A percentile compares a stretch with the other conserved stretches of the same genome.
Evolutionary conservation across 129 eudicot genomes (phyloP).

Genomic region (Saposhnikovia divaricata): DNA sequence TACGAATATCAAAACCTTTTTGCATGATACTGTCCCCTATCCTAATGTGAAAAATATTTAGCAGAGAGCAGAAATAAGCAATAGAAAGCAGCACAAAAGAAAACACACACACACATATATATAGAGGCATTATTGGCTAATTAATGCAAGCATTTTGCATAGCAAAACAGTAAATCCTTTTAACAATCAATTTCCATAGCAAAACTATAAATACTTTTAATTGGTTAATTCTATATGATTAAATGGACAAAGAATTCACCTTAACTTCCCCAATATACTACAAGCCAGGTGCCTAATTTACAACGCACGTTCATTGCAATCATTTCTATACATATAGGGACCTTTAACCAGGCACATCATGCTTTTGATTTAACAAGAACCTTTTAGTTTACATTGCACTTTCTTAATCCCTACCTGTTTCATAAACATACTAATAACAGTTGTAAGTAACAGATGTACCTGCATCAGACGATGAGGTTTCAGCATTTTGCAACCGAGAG

Average conservation of each 20-base stretch:
- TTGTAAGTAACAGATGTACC: slow-evolving; percentile 33
- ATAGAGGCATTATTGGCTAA: background rate
- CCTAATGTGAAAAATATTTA: background rate
- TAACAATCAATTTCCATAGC: background rate
- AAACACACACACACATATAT: background rate
- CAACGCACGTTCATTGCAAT: background rate
- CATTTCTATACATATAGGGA: background rate
- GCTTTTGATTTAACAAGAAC: background rate
- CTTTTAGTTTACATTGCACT: background rate
- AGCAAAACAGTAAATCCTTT: background rate
- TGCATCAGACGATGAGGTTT: slow-evolving; percentile 65
- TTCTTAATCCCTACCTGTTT: background rate
- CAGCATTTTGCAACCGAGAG: slow-evolving; percentile 56
- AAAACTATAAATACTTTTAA: background rate
- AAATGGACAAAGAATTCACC: background rate
- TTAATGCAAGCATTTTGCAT: background rate
- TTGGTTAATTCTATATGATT: background rate
- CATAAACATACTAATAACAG: background rate
- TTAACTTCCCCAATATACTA: background rate
- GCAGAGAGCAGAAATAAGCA: background rate
- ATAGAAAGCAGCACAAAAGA: background rate
- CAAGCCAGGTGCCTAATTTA: background rate
- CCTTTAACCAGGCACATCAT: background rate
- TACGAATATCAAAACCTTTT: background rate
- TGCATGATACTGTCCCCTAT: background rate